Base-by-base conservation (phyloP, 768 basidiomycete genomes). In the Podaxis carcinomalis region DNA sequence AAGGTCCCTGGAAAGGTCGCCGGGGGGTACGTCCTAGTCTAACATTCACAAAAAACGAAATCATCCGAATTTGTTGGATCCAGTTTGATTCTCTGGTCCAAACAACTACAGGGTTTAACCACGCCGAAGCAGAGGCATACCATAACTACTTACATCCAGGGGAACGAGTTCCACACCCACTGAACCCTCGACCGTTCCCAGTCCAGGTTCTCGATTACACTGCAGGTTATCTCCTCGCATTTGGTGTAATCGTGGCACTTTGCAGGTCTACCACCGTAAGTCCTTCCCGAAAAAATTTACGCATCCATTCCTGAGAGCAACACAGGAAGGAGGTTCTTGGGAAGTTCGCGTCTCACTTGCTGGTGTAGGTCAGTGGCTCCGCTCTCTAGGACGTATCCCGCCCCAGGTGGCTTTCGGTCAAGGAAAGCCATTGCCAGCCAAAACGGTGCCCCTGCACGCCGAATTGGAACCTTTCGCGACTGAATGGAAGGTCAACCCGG, bases 11-110 rank as follows among this genome's bases (percentile, higher is more conserved):
- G 25, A 25, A 25, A 25, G 25, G 3, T 25, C 25, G 3, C 3
- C 3, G 25, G 3, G 25, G 25, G 3, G 25, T 25, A 25, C 3
- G 25, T 25, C 3, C 25, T 25, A 3, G 3, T 25, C 2, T 25
- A 25, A 25, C 25, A 2, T 25, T 25, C 25, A 25, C 25, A 25
- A 25, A 37, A 32, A 21, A 23, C n/a, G 28, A n/a, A 39, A 5
- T 23, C 23, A 23, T 2, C 2, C 2, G 23, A 23, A 23, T 23
- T 23, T 44, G 19, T 21, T 7, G 44, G 14, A 2, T 40, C 3
- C 51, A 86, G 84, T 87, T 87, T 59, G 85, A 88, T 65, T 87
- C 85, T 0, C 73, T 87, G 2, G 82, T 86, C 0, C 85, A 88
- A 70, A 85, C 83, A 0, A 83, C 83, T 1, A 80, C 78, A 0